Evolutionary conservation across 2,329 filamentous ascomycete species (phyloP).

Genomic region (Diaporthe citri): DNA sequence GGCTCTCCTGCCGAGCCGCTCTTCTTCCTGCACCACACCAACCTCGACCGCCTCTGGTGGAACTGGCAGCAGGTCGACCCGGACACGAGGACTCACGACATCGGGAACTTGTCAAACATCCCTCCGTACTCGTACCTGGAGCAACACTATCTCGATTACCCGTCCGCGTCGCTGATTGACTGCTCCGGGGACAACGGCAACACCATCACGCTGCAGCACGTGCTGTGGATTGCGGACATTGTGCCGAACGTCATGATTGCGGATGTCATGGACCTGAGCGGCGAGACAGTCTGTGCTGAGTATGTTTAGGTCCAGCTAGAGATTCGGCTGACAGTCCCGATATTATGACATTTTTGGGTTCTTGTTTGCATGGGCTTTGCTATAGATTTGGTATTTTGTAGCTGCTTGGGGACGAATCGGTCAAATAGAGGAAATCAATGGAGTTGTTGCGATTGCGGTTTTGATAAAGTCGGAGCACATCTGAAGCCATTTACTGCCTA

Average conservation of each 20-base stretch:
- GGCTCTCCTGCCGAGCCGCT: constrained; percentile 50
- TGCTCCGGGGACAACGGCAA: constrained; percentile 26
- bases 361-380: not conserved
- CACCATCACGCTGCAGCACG: constrained; percentile 24
- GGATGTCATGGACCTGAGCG: constrained; percentile 34
- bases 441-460: not conserved
- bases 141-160: not conserved
- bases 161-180: not conserved
- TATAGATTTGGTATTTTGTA: not conserved
- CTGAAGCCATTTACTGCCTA: not conserved
- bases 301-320: not conserved
- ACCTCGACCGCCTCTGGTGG: constrained; percentile 48
- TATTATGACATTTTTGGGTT: not conserved
- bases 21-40: constrained; percentile 49
- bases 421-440: not conserved
- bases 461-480: not conserved
- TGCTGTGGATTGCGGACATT: constrained; percentile 29
- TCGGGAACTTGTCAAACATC: constrained; percentile 30
- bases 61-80: constrained; percentile 46
- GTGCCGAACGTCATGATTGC: constrained; percentile 32
- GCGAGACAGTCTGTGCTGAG: constrained; percentile 28
- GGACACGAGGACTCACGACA: constrained; percentile 7
- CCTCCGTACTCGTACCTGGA: constrained; percentile 16
- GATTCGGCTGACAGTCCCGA: not conserved
- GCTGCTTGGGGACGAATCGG: not conserved